Base-by-base conservation (phyloP, 495 filamentous ascomycete species). In the Lasiosphaeria ovina region DNA sequence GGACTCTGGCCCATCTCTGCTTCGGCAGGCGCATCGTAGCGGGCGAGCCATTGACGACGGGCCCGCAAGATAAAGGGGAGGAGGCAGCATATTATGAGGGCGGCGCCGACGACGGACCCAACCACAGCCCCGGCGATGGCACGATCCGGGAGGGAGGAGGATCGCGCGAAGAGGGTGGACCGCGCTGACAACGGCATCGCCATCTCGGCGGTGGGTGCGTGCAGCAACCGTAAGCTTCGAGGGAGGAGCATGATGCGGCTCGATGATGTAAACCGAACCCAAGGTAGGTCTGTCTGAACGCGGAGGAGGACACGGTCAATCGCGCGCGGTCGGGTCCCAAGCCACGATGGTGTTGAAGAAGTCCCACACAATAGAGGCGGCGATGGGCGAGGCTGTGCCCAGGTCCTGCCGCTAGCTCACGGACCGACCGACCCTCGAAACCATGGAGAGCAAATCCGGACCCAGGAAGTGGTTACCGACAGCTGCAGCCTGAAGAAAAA, bases 51-150 rank as follows among this genome's bases (percentile, higher is more conserved):
- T 31, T 61, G 53, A n/a, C 67, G 71, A 45, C 66, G 51, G 36
- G 69, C 69, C 14, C 69, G 67, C 57, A 76, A 55, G 53, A 72
- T 53, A 62, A 72, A 71, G 57, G 71, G 74, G 24, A 71, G 64
- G 48, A 71, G 17, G 55, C 71, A 72, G 35, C 73, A 51, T 32
- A 69, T 59, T 35, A 76, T 55, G 51, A 76, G 63, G 54, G 64
- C 60, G 38, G 60, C 65, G 48, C 69, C 74, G 52, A 71, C 57
- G 17, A 73, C 64, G 6, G 66, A 68, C 12, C 74, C 74, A 48
- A 76, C 57, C 62, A 71, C 69, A 64, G 66, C 69, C 60, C 74
- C 74, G 34, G 72, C 74, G 56, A 74, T 72, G 53, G 64, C 65
- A 24, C 72, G 69, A 44, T 64, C 60, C 35, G 69, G 63, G 32